These are phyloP conservation scores for Xylaria sp. DNA, from an alignment of 2,329 filamentous ascomycete genomes.

Conservation along the genomic window DNA sequence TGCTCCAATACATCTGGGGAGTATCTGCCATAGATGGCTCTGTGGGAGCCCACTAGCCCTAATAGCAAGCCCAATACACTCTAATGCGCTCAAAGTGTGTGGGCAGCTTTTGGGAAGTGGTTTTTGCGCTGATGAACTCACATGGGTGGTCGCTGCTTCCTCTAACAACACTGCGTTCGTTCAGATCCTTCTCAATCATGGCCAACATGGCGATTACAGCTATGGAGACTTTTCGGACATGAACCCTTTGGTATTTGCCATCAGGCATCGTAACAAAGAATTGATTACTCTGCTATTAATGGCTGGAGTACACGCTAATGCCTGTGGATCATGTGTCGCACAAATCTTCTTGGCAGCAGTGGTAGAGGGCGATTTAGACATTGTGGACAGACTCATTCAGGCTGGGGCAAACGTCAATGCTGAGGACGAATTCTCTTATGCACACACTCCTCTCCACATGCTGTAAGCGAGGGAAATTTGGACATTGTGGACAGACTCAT, in stretches of 20 bases:
- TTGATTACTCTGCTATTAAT: constrained; percentile 1
- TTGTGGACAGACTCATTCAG: no score
- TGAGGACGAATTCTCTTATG: no score
- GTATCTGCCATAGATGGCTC: not conserved
- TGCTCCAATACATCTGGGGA: no score
- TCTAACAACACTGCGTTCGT: constrained; percentile 3
- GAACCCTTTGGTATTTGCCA: not conserved
- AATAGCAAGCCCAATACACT: constrained; percentile 5
- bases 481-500: no score
- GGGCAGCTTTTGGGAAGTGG: not conserved
- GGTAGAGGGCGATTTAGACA: no score
- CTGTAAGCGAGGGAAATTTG: no score
- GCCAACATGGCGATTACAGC: not conserved
- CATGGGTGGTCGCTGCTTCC: constrained; percentile 2
- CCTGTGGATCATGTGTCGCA: not conserved
- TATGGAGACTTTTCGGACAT: not conserved
- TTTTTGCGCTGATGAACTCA: constrained; percentile 8
- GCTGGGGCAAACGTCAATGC: no score
- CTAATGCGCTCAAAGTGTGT: constrained; percentile 5
- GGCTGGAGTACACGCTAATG: not conserved
- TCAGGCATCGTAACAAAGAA: not conserved
- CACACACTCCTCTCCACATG: no score
- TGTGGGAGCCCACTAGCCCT: constrained; percentile 11
- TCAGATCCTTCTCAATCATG: constrained; percentile 11
- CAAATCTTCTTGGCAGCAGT: not conserved